Evolutionary conservation across 2,329 filamentous ascomycete species (phyloP), one percentile per base, ranked within the genome.

Genomic region (Ophiostoma triangulosporum): DNA sequence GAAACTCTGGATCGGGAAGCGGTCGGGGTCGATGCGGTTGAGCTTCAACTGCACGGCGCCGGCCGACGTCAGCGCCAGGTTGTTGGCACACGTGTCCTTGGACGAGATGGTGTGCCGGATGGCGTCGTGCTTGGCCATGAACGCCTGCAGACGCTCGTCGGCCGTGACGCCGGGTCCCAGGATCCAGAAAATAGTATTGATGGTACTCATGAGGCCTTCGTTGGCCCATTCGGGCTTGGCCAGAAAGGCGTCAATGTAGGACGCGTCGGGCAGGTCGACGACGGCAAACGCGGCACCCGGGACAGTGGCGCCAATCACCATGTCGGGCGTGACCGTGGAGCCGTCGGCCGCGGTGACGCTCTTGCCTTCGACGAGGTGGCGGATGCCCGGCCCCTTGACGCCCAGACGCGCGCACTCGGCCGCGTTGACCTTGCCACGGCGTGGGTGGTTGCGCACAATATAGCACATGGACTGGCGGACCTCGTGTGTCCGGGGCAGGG

Each of bases 91-190:
- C 48, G 75, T 75, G 51, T 95, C 88, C 3, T 76, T 68, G 1
- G 88, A 83, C 17, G 88, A 86, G 15, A 98, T 74, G 45, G 91
- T 71, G 65, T 98, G 93, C 64, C 84, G 76, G 33, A 86, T 66
- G 15, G 77, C 63, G 2, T 71, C 65, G 59, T 80, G 77, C 33
- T 76, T 72, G 27, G 74, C 62, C 66, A 94, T 87, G 64, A 95
- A 95, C 2, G 76, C 68, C 54, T 76, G 74, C 17, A 98, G 67
- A 22, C 73, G 73, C 11, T 75, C 62, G 64, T 93, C 77, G 3
- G 75, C 70, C 6, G 75, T 71, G 14, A 97, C 73, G 3, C 77
- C 81, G 4, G 75, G 73, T 0, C 87, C 88, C 26, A 96, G 74
- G 24, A 88, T 81, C 91, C 93, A 98, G 60, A 93, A 78, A 49